phyloP scores from a whole-genome alignment of 2,329 filamentous ascomycete genomes.

The Cercospora sp. region DNA sequence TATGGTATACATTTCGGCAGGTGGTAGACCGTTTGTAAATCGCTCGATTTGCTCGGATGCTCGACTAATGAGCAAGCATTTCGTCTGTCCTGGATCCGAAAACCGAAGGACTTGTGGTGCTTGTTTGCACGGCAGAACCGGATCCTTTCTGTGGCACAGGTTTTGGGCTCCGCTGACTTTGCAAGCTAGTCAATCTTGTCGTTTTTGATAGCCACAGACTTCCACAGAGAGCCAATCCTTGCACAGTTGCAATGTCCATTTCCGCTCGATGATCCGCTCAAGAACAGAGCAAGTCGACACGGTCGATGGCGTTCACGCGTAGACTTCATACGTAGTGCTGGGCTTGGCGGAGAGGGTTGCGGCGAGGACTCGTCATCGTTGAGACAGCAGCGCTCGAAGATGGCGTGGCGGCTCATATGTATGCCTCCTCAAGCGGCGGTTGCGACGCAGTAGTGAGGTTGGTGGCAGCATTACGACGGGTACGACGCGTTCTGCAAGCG shows the following conservation, averaged over 20 bases:
- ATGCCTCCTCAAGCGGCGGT: not conserved
- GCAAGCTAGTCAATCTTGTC: not conserved
- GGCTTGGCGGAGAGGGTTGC: not conserved
- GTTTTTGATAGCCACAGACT: not conserved
- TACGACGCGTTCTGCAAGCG: not conserved
- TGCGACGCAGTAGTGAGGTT: conserved; percentile 12
- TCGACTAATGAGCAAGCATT: not conserved
- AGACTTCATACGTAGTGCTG: not conserved
- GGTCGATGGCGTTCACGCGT: not conserved
- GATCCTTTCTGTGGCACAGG: not conserved
- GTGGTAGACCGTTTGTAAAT: not conserved
- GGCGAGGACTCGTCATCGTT: not conserved
- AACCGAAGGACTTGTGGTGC: not conserved
- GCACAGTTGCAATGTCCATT: not conserved
- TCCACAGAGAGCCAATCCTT: not conserved
- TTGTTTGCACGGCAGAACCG: not conserved
- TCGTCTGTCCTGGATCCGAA: not conserved
- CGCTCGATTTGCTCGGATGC: not conserved
- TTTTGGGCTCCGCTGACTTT: not conserved
- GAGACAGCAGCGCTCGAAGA: not conserved
- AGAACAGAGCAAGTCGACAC: not conserved
- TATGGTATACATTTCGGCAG: not conserved
- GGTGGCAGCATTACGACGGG: conserved; percentile 12
- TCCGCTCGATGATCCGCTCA: not conserved
- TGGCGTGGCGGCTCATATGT: not conserved